Conservation (phyloP, 1,139 yeast genomes). For the Yamadazyma friedrichii region DNA sequence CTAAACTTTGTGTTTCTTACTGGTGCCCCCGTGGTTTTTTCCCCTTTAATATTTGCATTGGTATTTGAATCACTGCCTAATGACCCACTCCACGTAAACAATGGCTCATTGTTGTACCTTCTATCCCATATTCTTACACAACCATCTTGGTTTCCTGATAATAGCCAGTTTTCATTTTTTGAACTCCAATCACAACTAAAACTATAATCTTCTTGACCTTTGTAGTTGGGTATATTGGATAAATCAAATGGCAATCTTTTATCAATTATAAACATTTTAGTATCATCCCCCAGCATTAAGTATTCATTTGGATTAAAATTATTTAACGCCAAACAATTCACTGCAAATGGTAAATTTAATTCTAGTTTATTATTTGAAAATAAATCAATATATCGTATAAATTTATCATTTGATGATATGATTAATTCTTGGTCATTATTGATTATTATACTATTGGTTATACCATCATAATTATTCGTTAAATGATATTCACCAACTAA, state of each 20-base stretch:
- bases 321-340: slow-evolving; percentile 50
- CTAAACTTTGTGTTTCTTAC: slow-evolving; percentile 56
- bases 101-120: slow-evolving; percentile 25
- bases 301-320: slow-evolving; percentile 34
- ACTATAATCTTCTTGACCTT: slow-evolving; percentile 56
- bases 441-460: slow-evolving; percentile 52
- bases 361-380: slow-evolving; percentile 15
- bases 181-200: slow-evolving; percentile 64
- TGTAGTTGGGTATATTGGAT: slow-evolving; percentile 15
- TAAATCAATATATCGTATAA: slow-evolving; percentile 42
- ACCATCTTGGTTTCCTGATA: slow-evolving; percentile 64
- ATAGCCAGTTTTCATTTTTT: slow-evolving; percentile 37
- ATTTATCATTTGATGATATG: slow-evolving; percentile 51
- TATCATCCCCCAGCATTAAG: slow-evolving; percentile 52
- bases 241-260: slow-evolving; percentile 24
- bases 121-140: slow-evolving; percentile 57
- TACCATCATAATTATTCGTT: slow-evolving; percentile 48
- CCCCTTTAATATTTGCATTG: slow-evolving; percentile 4
- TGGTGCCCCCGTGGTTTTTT: slow-evolving; percentile 28
- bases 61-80: slow-evolving; percentile 22
- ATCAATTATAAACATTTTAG: slow-evolving; percentile 45
- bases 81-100: slow-evolving; percentile 37
- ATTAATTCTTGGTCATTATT: slow-evolving; percentile 26
- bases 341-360: slow-evolving; percentile 41
- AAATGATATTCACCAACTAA: slow-evolving; percentile 36